Evolutionary conservation across 2,329 filamentous ascomycete genomes (phyloP), one percentile per base, ranked within the genome.

Genomic region (Hypoxylon sp.): DNA sequence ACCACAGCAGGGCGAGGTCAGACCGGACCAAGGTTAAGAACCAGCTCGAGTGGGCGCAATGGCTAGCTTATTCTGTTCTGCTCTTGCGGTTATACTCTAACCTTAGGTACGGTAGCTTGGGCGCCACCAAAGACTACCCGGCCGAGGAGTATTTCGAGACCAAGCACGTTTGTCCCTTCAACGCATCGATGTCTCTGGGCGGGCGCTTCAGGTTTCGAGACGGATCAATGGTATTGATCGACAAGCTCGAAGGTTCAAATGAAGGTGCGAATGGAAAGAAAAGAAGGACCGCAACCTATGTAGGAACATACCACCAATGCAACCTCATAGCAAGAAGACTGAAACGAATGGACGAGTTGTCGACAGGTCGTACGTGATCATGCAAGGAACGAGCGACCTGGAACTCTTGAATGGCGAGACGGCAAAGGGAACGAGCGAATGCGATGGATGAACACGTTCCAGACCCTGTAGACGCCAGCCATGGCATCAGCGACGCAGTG

Each of bases 341-440:
- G 35, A 64, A 67, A 70, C 57, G 61, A 68, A 62, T 53, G 68
- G 50, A 65, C 54, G 67, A 62, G 51, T 56, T 57, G 42, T 50
- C 35, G 64, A 64, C 13, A 44, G 46, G 60, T 65, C 57, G 56
- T 65, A 70, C 57, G 67, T 67, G 63, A 64, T 67, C 63, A 67
- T 61, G 64, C 64, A 69, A 69, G 56, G 51, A 66, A 67, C 67
- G 58, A 63, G 58, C 46, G 48, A 69, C 58, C 55, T 63, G 42
- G 60, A 62, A 56, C 55, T 63, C 53, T 61, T 31, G 52, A 65
- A 66, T 56, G 51, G 58, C 35, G 50, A 59, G 53, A 64, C 47
- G 47, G 24, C 17, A 21, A 32, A 53, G 46, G 51, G 63, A 61
- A 55, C 21, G 61, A 65, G 47, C 57, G 52, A 63, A 21, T 44